Conservation (phyloP, 164 flowering plant species). For the Chimonanthus praecox region DNA sequence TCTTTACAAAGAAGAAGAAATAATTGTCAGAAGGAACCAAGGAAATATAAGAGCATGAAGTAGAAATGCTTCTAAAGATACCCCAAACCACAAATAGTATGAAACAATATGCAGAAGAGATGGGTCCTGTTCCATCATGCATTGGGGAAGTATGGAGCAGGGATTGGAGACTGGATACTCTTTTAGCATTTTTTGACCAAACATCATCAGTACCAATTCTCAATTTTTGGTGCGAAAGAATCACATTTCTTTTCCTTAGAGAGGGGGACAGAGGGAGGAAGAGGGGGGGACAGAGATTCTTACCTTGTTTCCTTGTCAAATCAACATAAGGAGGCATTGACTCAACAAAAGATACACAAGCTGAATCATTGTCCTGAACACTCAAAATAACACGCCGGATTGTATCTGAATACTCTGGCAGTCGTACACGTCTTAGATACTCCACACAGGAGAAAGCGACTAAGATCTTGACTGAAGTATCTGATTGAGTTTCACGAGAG, state of each 20-base stretch:
- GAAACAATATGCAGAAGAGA: no score
- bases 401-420: slow-evolving; percentile 85
- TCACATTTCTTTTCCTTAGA: no score
- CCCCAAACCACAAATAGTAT: no score
- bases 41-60: not conserved
- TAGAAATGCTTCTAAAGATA: no score
- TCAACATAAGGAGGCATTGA: slow-evolving; percentile 76
- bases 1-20: slow-evolving; percentile 2
- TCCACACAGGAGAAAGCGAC: slow-evolving; percentile 84
- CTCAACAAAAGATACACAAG: slow-evolving; percentile 59
- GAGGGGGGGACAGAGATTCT: not conserved
- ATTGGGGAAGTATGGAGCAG: no score
- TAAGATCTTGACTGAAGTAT: slow-evolving; percentile 51
- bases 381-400: slow-evolving; percentile 52
- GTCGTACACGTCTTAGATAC: slow-evolving; percentile 74
- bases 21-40: not conserved
- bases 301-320: slow-evolving; percentile 54
- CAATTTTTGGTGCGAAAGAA: no score
- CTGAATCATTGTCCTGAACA: slow-evolving; percentile 65
- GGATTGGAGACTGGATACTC: no score
- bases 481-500: slow-evolving; percentile 35
- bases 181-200: no score
- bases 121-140: no score
- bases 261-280: not conserved
- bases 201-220: no score